phyloP scores from a whole-genome alignment of 1,284 basidiomycete species.

The Puccinia horiana region DNA sequence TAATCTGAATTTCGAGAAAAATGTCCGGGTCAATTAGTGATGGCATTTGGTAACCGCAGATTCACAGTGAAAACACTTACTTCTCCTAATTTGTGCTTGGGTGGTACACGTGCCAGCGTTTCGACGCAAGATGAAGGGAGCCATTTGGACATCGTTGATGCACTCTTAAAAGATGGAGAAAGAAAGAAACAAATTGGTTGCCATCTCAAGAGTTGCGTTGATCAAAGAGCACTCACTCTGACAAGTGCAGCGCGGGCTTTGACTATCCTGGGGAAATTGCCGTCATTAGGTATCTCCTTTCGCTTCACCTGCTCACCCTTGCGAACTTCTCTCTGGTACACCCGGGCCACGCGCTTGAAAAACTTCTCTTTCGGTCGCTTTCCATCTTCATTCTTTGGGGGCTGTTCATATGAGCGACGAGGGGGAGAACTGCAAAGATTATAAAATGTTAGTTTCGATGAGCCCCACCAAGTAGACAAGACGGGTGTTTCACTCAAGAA shows the following conservation, averaged over 20 bases:
- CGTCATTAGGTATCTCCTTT: conserved; percentile 22
- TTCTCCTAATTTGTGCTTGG: conserved; percentile 37
- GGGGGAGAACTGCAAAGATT: not conserved
- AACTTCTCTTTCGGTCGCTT: conserved; percentile 45
- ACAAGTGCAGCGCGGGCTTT: conserved; percentile 30
- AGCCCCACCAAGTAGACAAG: not conserved
- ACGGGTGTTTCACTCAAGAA: not conserved
- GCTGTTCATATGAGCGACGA: conserved; percentile 30
- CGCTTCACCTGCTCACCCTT: conserved; percentile 46
- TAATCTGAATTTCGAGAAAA: not conserved
- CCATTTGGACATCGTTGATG: conserved; percentile 36
- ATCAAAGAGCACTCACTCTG: conserved; percentile 15
- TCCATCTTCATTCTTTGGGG: conserved; percentile 35
- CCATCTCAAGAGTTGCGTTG: not conserved
- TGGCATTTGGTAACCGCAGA: not conserved
- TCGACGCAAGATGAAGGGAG: conserved; percentile 47
- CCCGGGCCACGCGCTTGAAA: conserved; percentile 26
- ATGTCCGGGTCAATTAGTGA: not conserved
- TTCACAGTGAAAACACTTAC: not conserved
- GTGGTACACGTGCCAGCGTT: conserved; percentile 43
- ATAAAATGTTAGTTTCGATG: not conserved
- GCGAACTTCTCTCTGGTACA: conserved; percentile 39
- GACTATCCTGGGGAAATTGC: not conserved
- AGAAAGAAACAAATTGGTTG: not conserved
- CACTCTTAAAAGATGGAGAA: conserved; percentile 12